These are phyloP conservation scores for Chaetomium tenue DNA, from an alignment of 495 filamentous ascomycete genomes.

Conservation along the genomic window DNA sequence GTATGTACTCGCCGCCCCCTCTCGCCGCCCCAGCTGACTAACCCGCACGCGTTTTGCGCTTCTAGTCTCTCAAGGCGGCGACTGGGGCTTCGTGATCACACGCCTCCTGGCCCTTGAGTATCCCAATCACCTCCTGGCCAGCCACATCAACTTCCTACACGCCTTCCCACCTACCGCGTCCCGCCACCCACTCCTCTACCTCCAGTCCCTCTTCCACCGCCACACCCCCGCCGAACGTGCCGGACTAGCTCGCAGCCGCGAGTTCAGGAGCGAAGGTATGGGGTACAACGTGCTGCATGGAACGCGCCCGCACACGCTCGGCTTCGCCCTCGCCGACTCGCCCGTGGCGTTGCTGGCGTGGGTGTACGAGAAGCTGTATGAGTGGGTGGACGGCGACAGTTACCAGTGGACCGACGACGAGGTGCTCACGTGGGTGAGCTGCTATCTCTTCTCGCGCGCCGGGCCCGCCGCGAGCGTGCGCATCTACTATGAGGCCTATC, in stretches of 20 bases:
- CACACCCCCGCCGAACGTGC: not conserved
- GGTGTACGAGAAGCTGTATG: slow-evolving; percentile 6
- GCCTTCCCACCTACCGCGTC: not conserved
- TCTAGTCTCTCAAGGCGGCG: slow-evolving; percentile 1
- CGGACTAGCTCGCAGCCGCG: not conserved
- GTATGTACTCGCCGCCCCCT: not conserved
- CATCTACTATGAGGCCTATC: slow-evolving; percentile 5
- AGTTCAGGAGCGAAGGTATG: not conserved
- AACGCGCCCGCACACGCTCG: not conserved
- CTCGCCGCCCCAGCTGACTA: not conserved
- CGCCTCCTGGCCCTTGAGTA: not conserved
- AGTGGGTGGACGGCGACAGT: not conserved
- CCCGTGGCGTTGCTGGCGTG: slow-evolving; percentile 4
- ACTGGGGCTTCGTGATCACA: not conserved
- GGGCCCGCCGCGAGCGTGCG: slow-evolving; percentile 1
- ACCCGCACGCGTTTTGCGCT: not conserved
- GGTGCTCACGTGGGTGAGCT: not conserved
- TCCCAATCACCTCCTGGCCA: not conserved
- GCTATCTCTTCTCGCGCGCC: not conserved
- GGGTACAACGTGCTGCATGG: not conserved
- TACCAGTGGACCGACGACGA: slow-evolving; percentile 3
- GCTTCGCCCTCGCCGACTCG: slow-evolving; percentile 6
- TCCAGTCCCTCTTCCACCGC: not conserved
- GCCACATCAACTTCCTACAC: not conserved
- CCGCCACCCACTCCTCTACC: not conserved